Evolutionary conservation across 768 basidiomycete species (phyloP), one percentile per base, ranked within the genome.

Genomic region (Psilocybe sp.): DNA sequence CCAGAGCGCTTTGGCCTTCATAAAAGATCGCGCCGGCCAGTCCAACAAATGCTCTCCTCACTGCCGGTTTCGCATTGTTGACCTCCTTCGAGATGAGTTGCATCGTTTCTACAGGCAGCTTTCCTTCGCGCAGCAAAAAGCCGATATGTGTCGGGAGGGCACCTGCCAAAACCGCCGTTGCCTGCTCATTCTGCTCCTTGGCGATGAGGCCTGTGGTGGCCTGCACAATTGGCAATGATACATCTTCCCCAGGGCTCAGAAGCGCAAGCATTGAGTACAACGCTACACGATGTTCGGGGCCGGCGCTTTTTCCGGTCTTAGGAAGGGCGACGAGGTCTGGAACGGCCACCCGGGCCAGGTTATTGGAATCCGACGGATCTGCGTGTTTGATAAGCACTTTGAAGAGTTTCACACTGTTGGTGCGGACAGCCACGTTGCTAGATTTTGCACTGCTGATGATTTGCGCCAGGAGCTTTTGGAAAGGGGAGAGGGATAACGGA

Each of bases 161-260:
- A 1, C 66, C 63, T 1, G 77, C 75, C 11, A 95, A 74, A 1
- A 77, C 72, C 0, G 73, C 53, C 5, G 80, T 72, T 1, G 87
- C 84, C 0, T 66, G 62, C 46, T 97, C 93, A 57, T 87, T 85
- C 1, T 83, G 80, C 65, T 97, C 96, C 66, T 94, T 99, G 2
- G 73, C 62, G 14, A 80, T 60, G 5, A 81, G 65, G 1, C 68
- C 63, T 0, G 70, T 66, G 5, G 75, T 61, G 1, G 68, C 65
- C 39, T 76, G 59, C 0, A 92, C 80, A 1, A 84, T 67, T 0
- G 66, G 52, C 2, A 70, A 56, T 12, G 78, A 77, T 33, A 72
- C 59, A 10, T 50, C 61, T 11, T 57, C 37, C 4, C 79, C 79
- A 2, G 85, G 74, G 0, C 71, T 66, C 1, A 93, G 53, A 44